These are phyloP conservation scores for Meripilus lineatus DNA, from an alignment of 1,284 basidiomycete genomes.

Conservation along the genomic window DNA sequence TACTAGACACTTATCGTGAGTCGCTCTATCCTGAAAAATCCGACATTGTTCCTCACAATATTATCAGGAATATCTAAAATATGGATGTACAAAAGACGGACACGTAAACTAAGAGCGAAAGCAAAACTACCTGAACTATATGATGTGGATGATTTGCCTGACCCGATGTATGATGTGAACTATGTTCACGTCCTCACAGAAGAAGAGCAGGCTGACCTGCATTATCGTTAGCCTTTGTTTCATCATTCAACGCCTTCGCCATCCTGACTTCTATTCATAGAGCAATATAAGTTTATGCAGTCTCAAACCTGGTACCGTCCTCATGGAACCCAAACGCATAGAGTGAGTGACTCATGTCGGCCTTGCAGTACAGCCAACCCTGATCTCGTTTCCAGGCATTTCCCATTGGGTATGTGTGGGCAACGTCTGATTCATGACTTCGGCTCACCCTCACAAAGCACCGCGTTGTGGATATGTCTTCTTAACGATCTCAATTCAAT, in stretches of 20 bases:
- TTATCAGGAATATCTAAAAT: constrained; percentile 63
- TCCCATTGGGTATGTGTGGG: constrained; percentile 72
- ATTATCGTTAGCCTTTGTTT: constrained; percentile 46
- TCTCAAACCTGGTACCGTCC: constrained; percentile 85
- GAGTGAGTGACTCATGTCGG: constrained; percentile 35
- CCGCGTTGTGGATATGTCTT: constrained; percentile 57
- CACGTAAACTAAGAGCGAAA: constrained; percentile 49
- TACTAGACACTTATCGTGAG: constrained; percentile 75
- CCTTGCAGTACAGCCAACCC: constrained; percentile 4
- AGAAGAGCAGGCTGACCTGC: constrained; percentile 64
- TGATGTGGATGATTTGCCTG: constrained; percentile 74
- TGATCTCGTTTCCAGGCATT: constrained; percentile 52
- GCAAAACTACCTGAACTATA: constrained; percentile 63
- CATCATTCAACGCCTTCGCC: neutral
- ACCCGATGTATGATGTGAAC: constrained; percentile 68
- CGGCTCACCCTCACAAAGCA: constrained; percentile 30
- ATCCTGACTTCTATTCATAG: constrained; percentile 29
- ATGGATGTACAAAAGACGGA: constrained; percentile 64
- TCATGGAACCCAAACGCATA: constrained; percentile 82
- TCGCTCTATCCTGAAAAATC: constrained; percentile 9
- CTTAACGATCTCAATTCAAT: constrained; percentile 79
- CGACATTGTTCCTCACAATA: constrained; percentile 1
- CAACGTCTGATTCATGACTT: constrained; percentile 29
- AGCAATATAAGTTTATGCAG: constrained; percentile 63
- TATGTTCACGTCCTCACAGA: constrained; percentile 74